Evolutionary conservation across 1,284 basidiomycete genomes (phyloP).

Genomic region (Gomphus bonarii): DNA sequence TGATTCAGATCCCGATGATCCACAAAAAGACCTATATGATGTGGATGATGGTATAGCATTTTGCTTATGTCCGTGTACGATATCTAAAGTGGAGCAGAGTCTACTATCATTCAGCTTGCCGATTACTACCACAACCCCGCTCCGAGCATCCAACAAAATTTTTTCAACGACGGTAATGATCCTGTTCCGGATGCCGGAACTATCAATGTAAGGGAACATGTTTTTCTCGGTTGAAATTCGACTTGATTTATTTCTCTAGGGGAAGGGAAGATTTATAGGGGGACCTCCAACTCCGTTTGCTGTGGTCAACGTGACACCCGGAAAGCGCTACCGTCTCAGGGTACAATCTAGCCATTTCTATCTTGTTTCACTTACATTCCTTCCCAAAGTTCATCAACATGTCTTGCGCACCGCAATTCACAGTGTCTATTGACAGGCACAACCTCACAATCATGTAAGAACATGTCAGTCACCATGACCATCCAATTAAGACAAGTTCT

Average conservation of each 20-base stretch:
- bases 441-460: constrained; percentile 11
- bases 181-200: neutral
- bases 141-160: neutral
- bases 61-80: neutral
- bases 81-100: neutral
- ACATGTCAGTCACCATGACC: neutral
- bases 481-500: neutral
- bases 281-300: neutral
- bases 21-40: neutral
- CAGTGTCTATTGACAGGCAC: constrained; percentile 19
- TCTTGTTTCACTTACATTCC: neutral
- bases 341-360: neutral
- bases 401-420: constrained; percentile 14
- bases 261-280: neutral
- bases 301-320: neutral
- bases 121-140: constrained; percentile 3
- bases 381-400: constrained; percentile 33
- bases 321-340: constrained; percentile 1
- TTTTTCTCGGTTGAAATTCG: constrained; percentile 27
- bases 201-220: neutral
- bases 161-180: neutral
- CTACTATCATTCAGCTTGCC: neutral
- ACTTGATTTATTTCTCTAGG: constrained; percentile 23
- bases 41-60: neutral
- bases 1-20: neutral